Base-by-base conservation (phyloP, 306 rosid species). In the Vigna unguiculata region DNA sequence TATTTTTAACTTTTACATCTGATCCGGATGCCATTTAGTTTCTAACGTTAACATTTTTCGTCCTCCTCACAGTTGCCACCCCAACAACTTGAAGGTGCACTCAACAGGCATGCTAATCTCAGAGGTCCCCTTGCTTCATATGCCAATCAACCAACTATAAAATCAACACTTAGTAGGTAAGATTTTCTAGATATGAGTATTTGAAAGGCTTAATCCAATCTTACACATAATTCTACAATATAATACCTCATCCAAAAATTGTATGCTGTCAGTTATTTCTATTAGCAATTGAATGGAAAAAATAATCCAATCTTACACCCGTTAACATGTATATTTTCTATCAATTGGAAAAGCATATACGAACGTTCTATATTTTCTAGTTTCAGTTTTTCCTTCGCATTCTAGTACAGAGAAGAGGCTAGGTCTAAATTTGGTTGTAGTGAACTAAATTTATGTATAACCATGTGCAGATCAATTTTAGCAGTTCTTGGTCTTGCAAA, bases 51-150 rank as follows among this genome's bases (percentile, higher is more conserved):
- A 45, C 25, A 24, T 13, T 5, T 52, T 61, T 24, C 62, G 41
- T 69, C 43, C 45, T 70, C 59, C 79, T 78, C 88, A 85, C 87
- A 96, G 99, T 86, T 93, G 80, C 98, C 99, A 7, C 84, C 96
- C 69, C 89, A 86, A 58, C 99, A 91, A 81, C 93, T 93, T 49
- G 98, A 96, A 83, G 88, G 86, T 46, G 92, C 99, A 73, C 80
- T 93, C 76, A 93, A 90, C 90, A 96, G 82, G 83, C 90, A 96
- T 47, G 82, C 81, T 3, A 93, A 78, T 77, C 94, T 92, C 83
- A 86, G 86, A 87, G 87, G 81, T 69, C 84, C 97, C 36, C 96
- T 90, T 79, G 89, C 94, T 79, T 82, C 96, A 66, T 91, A 86
- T 82, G 99, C 96, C 75, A 83, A 77, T 81, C 99, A 93, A 80